These are phyloP conservation scores for Phytophthora ramorum DNA, from an alignment of 352 stramenopile species.

Conservation along the genomic window DNA sequence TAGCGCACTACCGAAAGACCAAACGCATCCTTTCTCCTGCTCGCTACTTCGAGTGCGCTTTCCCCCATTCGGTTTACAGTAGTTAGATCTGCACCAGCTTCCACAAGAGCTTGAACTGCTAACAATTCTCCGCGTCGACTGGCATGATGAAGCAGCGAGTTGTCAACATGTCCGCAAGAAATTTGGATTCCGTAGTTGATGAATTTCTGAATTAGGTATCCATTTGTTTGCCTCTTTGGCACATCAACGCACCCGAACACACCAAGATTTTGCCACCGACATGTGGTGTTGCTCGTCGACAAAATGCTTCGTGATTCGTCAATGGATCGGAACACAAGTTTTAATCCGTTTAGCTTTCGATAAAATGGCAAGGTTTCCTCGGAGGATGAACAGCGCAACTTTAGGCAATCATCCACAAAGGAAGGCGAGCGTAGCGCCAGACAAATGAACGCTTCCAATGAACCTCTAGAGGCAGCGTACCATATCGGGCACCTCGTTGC, in stretches of 20 bases:
- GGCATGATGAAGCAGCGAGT: conserved; percentile 53
- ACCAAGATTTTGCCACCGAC: conserved; percentile 64
- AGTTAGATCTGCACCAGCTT: conserved; percentile 43
- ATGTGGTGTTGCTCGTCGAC: conserved; percentile 31
- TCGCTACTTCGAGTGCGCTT: conserved; percentile 48
- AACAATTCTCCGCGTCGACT: conserved; percentile 42
- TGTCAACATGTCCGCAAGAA: conserved; percentile 23
- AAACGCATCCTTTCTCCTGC: conserved; percentile 48
- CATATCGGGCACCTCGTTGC: conserved; percentile 45
- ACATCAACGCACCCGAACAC: conserved; percentile 60
- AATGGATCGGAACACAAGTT: conserved; percentile 33
- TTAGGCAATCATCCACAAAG: conserved; percentile 37
- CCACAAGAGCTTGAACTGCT: conserved; percentile 45
- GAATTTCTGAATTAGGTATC: conserved; percentile 59
- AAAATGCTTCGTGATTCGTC: conserved; percentile 30
- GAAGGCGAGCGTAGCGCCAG: conserved; percentile 43
- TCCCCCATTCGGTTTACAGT: conserved; percentile 36
- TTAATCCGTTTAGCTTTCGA: conserved; percentile 10
- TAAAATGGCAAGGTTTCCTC: neutral
- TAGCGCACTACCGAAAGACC: conserved; percentile 38
- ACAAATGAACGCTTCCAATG: conserved; percentile 49
- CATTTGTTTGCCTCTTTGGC: conserved; percentile 34
- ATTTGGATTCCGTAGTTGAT: conserved; percentile 49
- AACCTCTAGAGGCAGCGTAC: conserved; percentile 54
- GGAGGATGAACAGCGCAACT: conserved; percentile 36